Conservation (phyloP, 352 stramenopile species). For the Phytophthora pseudosyringae region DNA sequence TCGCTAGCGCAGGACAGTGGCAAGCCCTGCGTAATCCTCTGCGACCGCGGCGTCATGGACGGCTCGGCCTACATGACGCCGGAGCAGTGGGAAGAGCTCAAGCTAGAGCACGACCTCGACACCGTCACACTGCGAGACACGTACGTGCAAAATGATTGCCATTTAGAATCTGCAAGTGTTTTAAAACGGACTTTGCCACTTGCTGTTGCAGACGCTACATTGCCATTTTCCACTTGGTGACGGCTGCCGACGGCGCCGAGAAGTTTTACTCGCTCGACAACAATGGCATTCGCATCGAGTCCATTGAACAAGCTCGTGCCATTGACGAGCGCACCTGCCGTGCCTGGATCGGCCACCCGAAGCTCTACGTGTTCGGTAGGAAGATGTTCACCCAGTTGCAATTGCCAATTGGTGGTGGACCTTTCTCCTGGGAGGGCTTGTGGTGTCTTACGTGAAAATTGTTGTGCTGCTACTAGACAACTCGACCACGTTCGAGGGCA, state of each 20-base stretch:
- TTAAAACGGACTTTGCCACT: not conserved
- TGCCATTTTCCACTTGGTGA: conserved; percentile 90
- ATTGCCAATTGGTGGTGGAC: not conserved
- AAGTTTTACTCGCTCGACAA: conserved; percentile 97
- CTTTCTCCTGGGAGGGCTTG: not conserved
- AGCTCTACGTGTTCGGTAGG: conserved; percentile 85
- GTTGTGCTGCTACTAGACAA: conserved; percentile 61
- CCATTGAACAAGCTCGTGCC: conserved; percentile 87
- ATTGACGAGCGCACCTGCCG: conserved; percentile 85
- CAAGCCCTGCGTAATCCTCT: conserved; percentile 93
- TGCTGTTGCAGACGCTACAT: conserved; percentile 73
- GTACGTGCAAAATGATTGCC: conserved; percentile 29
- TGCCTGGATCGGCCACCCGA: conserved; percentile 86
- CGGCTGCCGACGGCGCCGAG: conserved; percentile 93
- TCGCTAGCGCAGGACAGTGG: conserved; percentile 82
- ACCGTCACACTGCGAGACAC: conserved; percentile 86
- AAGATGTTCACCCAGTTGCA: conserved; percentile 1
- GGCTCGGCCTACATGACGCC: conserved; percentile 93
- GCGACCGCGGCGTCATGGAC: conserved; percentile 96
- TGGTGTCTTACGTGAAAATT: conserved; percentile 6
- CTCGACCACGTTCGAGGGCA: conserved; percentile 82
- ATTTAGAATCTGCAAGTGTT: conserved; percentile 4
- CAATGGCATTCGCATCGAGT: conserved; percentile 96
- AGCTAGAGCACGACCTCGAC: conserved; percentile 79
- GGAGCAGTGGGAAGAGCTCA: conserved; percentile 91